A percentile compares a stretch with the other conserved stretches of the same genome.
Evolutionary conservation across 305 asterid genomes (phyloP).

Genomic region (Rubia balearica): DNA sequence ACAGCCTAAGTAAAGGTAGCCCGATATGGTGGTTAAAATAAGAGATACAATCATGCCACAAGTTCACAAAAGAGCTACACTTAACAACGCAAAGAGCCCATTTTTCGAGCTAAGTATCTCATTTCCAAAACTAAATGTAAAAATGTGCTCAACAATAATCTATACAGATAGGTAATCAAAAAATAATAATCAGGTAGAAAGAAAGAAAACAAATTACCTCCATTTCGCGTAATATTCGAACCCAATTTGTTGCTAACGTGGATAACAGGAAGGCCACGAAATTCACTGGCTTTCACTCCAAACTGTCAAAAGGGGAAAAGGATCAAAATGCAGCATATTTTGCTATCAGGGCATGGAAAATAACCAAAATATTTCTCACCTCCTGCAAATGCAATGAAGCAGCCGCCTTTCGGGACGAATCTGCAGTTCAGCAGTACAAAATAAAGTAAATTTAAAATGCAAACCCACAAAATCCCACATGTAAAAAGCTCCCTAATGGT

Average conservation of each 20-base stretch:
- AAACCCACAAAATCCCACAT: background rate
- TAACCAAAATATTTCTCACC: background rate
- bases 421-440: background rate
- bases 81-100: background rate
- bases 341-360: background rate
- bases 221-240: slow-evolving; percentile 21
- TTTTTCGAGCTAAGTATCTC: background rate
- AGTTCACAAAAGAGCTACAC: background rate
- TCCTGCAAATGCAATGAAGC: slow-evolving; percentile 12
- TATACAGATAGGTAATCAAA: background rate
- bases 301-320: slow-evolving; percentile 30
- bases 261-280: slow-evolving; percentile 40
- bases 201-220: slow-evolving; percentile 31
- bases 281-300: slow-evolving; percentile 47
- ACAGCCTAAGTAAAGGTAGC: background rate
- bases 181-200: background rate
- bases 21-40: background rate
- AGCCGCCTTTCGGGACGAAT: slow-evolving; percentile 2
- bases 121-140: background rate
- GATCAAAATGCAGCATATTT: background rate
- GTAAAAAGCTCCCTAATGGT: background rate
- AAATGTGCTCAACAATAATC: background rate
- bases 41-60: background rate
- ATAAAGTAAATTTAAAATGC: background rate
- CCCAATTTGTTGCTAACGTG: slow-evolving; percentile 29